Base-by-base conservation (phyloP, 1,139 yeast genomes). In the Yamadazyma trypodendri region DNA sequence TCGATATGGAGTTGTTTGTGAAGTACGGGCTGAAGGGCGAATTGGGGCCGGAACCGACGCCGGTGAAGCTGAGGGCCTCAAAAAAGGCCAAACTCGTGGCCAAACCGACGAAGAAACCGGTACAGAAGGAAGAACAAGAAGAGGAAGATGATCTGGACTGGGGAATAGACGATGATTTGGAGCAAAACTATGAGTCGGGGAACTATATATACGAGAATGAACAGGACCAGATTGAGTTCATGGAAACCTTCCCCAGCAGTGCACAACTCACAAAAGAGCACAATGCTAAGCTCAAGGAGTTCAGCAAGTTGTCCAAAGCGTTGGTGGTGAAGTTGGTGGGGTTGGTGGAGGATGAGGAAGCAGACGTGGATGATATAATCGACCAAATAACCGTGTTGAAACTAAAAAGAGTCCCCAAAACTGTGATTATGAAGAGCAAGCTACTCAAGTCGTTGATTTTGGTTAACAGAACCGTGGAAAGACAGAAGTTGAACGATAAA, bases 1-100 rank as follows among this genome's bases (percentile, higher is more conserved):
- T 74, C 3, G 72, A 65, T 23, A 68, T 72, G 74, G 63, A 55
- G 14, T 35, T 56, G 17, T 72, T 72, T 49, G 72, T 67, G 17
- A 50, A 51, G 42, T 72, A 66, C 56, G 77, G 77, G 10, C 29
- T 27, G 29, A n/a, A 9, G 20, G 29, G 29, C 5, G 12, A 12
- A 23, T 12, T 11, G 25, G n/a, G n/a, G n/a, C n/a, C n/a, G n/a
- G n/a, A n/a, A n/a, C n/a, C n/a, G n/a, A n/a, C n/a, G n/a, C n/a
- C n/a, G n/a, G n/a, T n/a, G n/a, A n/a, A n/a, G n/a, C n/a, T n/a
- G n/a, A n/a, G n/a, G n/a, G n/a, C n/a, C n/a, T n/a, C n/a, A n/a
- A n/a, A n/a, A n/a, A n/a, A n/a, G n/a, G n/a, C n/a, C n/a, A n/a
- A n/a, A n/a, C n/a, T n/a, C n/a, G n/a, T n/a, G n/a, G 67, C 75